These are phyloP conservation scores for Phytophthora pistaciae DNA, from an alignment of 352 stramenopile genomes.

Conservation along the genomic window DNA sequence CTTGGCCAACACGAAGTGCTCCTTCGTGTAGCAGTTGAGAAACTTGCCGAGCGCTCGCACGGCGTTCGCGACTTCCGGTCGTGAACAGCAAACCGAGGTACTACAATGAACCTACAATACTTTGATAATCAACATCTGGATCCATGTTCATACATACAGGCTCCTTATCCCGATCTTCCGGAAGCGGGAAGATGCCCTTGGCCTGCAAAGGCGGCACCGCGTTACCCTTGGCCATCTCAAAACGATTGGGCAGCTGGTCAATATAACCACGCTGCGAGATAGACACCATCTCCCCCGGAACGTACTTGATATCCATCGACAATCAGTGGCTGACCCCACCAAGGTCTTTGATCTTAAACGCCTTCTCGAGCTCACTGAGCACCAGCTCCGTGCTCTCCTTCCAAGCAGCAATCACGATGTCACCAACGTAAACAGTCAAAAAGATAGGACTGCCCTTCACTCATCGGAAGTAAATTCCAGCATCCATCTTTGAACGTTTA, in stretches of 20 bases:
- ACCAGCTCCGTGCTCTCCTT: constrained; percentile 10
- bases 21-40: constrained; percentile 11
- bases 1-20: constrained; percentile 16
- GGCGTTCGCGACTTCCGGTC: constrained; percentile 15
- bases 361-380: constrained; percentile 1
- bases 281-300: not conserved
- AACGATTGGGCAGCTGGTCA: not conserved
- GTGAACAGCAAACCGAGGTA: constrained; percentile 13
- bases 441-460: constrained; percentile 12
- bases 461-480: constrained; percentile 10
- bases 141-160: constrained; percentile 3
- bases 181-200: constrained; percentile 3
- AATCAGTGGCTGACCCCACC: constrained; percentile 11
- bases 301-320: constrained; percentile 3
- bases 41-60: constrained; percentile 13
- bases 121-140: constrained; percentile 7
- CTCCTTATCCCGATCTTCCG: constrained; percentile 9
- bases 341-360: constrained; percentile 16
- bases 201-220: constrained; percentile 5
- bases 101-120: constrained; percentile 14
- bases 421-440: constrained; percentile 19
- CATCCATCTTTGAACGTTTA: constrained; percentile 14
- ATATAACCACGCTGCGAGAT: constrained; percentile 15
- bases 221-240: constrained; percentile 14
- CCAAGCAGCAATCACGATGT: constrained; percentile 12